Conservation (phyloP, 2,329 filamentous ascomycete genomes). For the Venturia carpophila region DNA sequence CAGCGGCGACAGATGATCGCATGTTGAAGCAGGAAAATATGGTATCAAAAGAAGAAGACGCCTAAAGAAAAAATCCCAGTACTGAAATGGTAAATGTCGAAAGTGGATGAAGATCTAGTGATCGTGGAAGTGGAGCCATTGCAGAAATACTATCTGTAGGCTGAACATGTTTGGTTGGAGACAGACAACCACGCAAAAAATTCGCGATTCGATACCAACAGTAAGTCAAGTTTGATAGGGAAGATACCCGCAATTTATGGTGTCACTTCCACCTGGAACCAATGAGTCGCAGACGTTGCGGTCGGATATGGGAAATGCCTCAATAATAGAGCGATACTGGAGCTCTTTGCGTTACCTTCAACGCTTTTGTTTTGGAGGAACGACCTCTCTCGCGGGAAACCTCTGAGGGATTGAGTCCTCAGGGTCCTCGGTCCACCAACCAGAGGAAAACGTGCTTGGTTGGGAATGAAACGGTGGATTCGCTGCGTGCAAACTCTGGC, state of each 20-base stretch:
- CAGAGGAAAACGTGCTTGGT: not conserved
- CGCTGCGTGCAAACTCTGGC: not conserved
- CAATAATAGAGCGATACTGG: not conserved
- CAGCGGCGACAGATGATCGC: not conserved
- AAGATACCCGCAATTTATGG: not conserved
- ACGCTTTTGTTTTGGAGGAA: not conserved
- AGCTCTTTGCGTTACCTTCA: not conserved
- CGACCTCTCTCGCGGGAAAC: not conserved
- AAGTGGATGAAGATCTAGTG: not conserved
- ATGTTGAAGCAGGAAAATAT: not conserved
- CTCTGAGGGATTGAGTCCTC: not conserved
- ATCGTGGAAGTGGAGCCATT: not conserved
- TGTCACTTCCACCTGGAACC: not conserved
- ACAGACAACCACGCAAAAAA: not conserved
- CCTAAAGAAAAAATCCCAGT: not conserved
- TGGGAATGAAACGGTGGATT: not conserved
- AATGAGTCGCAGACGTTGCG: not conserved
- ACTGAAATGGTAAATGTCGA: not conserved
- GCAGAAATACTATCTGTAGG: not conserved
- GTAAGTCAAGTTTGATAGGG: not conserved
- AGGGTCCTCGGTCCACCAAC: not conserved
- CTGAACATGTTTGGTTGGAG: not conserved
- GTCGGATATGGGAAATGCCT: not conserved
- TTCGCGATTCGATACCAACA: not conserved
- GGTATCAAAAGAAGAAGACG: not conserved